Conservation (phyloP, 306 rosid genomes). For the Vigna hirtella region DNA sequence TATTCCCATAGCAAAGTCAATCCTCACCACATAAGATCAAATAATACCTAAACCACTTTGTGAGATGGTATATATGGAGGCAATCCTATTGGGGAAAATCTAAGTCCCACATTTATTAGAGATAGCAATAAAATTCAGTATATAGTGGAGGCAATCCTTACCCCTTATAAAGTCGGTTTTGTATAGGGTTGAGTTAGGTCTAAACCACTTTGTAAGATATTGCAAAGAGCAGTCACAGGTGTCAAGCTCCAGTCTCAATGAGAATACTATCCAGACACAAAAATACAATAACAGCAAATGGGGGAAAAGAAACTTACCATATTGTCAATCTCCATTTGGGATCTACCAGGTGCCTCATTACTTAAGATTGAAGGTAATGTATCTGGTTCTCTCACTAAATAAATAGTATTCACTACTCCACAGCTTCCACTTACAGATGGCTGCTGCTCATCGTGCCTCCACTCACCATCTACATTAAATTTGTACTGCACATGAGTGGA, state of each 20-base stretch:
- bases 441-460: conserved; percentile 83
- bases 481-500: conserved; percentile 69
- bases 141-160: no score
- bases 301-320: conserved; percentile 51
- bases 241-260: not conserved
- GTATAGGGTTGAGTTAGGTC: no score
- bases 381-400: conserved; percentile 59
- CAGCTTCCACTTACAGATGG: conserved; percentile 60
- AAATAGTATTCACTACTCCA: conserved; percentile 76
- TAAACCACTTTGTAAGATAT: no score
- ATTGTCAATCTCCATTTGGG: conserved; percentile 82
- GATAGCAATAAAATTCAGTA: no score
- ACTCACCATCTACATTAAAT: conserved; percentile 82
- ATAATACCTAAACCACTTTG: no score
- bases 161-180: no score
- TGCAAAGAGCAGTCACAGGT: conserved; percentile 11
- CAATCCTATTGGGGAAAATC: no score
- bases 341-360: conserved; percentile 63
- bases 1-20: not conserved
- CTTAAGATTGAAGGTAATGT: conserved; percentile 48
- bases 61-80: no score
- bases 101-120: no score
- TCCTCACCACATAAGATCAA: no score
- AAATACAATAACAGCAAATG: conserved; percentile 31
- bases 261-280: conserved; percentile 36